phyloP scores from a whole-genome alignment of 768 basidiomycete genomes.

The Mycena vulgaris region DNA sequence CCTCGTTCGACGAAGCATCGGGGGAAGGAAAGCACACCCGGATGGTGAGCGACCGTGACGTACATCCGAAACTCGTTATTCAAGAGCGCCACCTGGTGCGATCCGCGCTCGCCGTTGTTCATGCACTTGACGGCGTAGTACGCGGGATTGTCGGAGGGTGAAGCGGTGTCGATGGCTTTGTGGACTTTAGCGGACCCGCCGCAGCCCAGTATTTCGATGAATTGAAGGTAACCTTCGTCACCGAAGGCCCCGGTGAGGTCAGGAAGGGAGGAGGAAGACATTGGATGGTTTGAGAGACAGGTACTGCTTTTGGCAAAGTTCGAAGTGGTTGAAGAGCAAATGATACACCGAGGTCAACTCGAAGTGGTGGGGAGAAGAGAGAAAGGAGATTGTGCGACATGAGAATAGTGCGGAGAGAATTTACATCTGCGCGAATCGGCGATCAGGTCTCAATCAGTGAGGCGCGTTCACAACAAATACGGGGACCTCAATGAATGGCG shows the following conservation, averaged over 20 bases:
- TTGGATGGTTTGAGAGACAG: background rate
- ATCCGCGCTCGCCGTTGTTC: background rate
- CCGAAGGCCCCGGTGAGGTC: slow-evolving; percentile 23
- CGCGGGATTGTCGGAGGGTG: background rate
- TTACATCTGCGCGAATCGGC: background rate
- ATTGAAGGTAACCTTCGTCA: slow-evolving; percentile 21
- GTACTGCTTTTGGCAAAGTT: background rate
- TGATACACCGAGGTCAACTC: background rate
- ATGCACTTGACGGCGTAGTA: slow-evolving; percentile 27
- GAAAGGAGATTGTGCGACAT: slow-evolving; percentile 7
- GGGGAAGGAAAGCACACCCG: background rate
- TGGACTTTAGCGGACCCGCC: slow-evolving; percentile 90
- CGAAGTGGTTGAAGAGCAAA: background rate
- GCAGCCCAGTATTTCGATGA: slow-evolving; percentile 32
- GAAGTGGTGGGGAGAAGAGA: background rate
- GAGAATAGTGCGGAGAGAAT: too few relatives aligned
- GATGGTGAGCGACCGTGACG: background rate
- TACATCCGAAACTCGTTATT: background rate
- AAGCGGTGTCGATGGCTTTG: slow-evolving; percentile 75
- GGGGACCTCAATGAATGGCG: too few relatives aligned
- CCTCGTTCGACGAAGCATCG: background rate
- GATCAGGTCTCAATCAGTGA: too few relatives aligned
- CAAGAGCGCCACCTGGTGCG: background rate
- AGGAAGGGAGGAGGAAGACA: slow-evolving; percentile 3
- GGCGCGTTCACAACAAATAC: too few relatives aligned